Evolutionary conservation across 768 basidiomycete genomes (phyloP).

Genomic region (Boletus bicolor): DNA sequence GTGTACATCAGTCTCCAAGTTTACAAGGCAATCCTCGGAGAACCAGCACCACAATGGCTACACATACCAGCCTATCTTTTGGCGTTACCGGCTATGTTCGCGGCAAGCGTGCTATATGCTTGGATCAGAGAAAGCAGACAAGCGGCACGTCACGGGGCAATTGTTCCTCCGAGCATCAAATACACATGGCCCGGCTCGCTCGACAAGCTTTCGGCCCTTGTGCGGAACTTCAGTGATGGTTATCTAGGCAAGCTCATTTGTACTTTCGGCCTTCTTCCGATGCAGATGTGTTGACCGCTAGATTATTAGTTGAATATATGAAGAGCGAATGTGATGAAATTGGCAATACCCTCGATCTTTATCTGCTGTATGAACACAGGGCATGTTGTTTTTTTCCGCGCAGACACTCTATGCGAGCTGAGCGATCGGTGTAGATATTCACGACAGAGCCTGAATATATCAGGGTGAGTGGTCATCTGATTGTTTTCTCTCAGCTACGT

Average conservation of each 20-base stretch:
- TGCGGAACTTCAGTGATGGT: slow-evolving; percentile 39
- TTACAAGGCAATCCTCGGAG: slow-evolving; percentile 7
- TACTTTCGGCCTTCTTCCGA: not conserved
- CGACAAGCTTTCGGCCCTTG: slow-evolving; percentile 41
- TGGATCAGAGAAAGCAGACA: slow-evolving; percentile 40
- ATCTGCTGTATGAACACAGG: slow-evolving; percentile 27
- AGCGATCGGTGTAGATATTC: slow-evolving; percentile 26
- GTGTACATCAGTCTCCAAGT: slow-evolving; percentile 12
- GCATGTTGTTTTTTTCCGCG: slow-evolving; percentile 5
- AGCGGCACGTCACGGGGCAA: slow-evolving; percentile 46
- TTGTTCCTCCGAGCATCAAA: slow-evolving; percentile 37
- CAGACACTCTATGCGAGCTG: not conserved
- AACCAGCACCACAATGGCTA: slow-evolving; percentile 11
- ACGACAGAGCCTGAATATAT: slow-evolving; percentile 40
- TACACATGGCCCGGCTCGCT: slow-evolving; percentile 45
- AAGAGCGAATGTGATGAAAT: slow-evolving; percentile 10
- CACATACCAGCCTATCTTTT: slow-evolving; percentile 17
- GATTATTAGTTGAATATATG: slow-evolving; percentile 11
- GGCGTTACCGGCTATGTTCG: slow-evolving; percentile 24
- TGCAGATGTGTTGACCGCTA: not conserved
- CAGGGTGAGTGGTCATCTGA: slow-evolving; percentile 27
- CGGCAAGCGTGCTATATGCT: slow-evolving; percentile 37
- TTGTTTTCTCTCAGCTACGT: not conserved
- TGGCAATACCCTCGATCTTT: slow-evolving; percentile 25
- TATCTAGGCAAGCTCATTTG: slow-evolving; percentile 42